Base-by-base conservation (phyloP, 2,329 filamentous ascomycete species). In the Nemania sp. region DNA sequence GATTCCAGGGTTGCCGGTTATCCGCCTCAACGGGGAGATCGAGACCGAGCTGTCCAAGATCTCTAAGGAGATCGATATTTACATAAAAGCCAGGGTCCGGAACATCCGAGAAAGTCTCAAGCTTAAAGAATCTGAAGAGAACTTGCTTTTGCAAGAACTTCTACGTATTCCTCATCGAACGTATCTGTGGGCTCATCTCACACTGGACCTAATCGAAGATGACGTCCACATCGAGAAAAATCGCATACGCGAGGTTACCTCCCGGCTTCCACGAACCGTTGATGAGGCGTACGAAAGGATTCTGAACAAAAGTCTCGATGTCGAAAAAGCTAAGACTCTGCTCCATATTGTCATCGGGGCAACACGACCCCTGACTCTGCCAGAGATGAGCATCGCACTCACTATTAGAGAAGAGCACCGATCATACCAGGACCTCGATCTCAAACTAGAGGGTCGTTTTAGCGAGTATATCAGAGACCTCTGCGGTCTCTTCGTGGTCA, bases 401-500 rank as follows among this genome's bases (percentile, higher is more conserved):
- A 7, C 40, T 21, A 11, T 53, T 21, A 21, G 34, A 48, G n/a
- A 47, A 29, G 10, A 12, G 7, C 9, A 17, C 37, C 13, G 6
- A 17, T 48, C 47, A 21, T 45, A 52, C 17, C 4, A n/a, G 3
- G 47, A 53, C 7, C 18, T 53, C 2, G 9, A 51, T 2, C 9
- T 39, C 17, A n/a, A 32, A 15, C 17, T 51, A 6, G 56, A 65
- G 25, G 39, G 65, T 1, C 54, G 61, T 4, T 65, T 72, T 25
- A 29, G 55, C 25, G 7, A 57, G 3, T 60, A 49, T 5, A 57
- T 78, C 11, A 62, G 69, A 40, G 54, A 71, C 5, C 57, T 74
- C 11, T 79, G 75, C 57, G 75, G 74, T 0, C 69, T 77, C 6
- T 77, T 78, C 50, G 63, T 79, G 2, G 68, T 54, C 17, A 64